Evolutionary conservation across 768 basidiomycete species (phyloP).

Genomic region (Tephrocybe sp.): DNA sequence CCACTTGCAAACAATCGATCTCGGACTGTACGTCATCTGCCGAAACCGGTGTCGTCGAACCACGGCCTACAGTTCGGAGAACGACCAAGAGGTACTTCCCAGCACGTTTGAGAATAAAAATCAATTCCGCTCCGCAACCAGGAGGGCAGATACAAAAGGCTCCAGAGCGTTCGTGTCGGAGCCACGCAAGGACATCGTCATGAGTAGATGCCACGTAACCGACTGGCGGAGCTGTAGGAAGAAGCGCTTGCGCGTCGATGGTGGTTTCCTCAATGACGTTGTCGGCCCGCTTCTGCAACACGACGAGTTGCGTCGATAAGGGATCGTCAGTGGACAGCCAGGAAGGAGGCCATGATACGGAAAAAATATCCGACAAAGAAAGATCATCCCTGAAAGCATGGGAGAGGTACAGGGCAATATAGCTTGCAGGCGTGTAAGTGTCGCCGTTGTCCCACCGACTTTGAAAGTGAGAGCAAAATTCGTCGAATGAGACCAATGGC

Average conservation of each 20-base stretch:
- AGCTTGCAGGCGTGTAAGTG: neutral
- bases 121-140: neutral
- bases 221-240: neutral
- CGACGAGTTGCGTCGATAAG: neutral
- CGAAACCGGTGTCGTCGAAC: too few relatives aligned
- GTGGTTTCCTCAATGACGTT: neutral
- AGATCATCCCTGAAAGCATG: neutral
- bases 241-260: neutral
- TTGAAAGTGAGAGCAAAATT: neutral
- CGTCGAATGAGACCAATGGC: neutral
- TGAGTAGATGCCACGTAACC: neutral
- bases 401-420: neutral
- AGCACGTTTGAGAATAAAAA: too few relatives aligned
- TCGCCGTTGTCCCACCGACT: slow-evolving; percentile 1
- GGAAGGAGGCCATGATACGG: neutral
- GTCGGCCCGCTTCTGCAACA: neutral
- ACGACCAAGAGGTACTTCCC: too few relatives aligned
- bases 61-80: too few relatives aligned
- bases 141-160: slow-evolving; percentile 4
- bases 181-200: slow-evolving; percentile 2
- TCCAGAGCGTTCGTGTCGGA: neutral
- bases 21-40: too few relatives aligned
- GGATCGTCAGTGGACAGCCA: neutral
- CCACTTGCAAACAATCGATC: too few relatives aligned
- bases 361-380: neutral